Conservation (phyloP, 1,284 basidiomycete genomes). For the Heliocybe sulcata region DNA sequence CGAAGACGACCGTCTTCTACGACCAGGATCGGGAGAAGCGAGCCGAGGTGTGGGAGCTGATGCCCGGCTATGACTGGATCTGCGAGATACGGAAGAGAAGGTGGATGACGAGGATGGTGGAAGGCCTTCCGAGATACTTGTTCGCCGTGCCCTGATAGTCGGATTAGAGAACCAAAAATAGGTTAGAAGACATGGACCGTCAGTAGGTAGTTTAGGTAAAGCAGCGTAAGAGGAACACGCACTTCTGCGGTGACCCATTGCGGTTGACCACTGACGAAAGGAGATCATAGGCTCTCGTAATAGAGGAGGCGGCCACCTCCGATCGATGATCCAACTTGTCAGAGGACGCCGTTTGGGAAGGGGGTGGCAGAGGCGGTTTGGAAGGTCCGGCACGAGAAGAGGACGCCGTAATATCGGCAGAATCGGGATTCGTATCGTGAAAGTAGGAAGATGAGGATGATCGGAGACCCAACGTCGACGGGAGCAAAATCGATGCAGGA, state of each 20-base stretch:
- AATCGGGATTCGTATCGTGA: slow-evolving; percentile 11
- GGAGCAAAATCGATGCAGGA: slow-evolving; percentile 46
- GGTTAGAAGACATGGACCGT: background rate
- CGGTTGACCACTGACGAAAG: slow-evolving; percentile 6
- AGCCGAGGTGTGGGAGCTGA: background rate
- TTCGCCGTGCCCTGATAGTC: background rate
- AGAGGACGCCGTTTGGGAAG: slow-evolving; percentile 3
- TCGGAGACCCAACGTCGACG: slow-evolving; percentile 64
- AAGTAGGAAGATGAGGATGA: slow-evolving; percentile 30
- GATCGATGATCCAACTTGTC: slow-evolving; percentile 2
- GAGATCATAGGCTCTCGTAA: slow-evolving; percentile 5
- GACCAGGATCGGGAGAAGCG: background rate
- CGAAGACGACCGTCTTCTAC: slow-evolving; percentile 17
- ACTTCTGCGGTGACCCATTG: slow-evolving; percentile 4
- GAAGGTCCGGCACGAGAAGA: background rate
- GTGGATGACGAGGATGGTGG: slow-evolving; percentile 1
- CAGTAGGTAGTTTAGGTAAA: background rate
- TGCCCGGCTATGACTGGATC: background rate
- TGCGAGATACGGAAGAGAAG: background rate
- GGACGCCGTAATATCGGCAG: slow-evolving; percentile 2
- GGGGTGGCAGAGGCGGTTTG: background rate
- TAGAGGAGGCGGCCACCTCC: background rate
- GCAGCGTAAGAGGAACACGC: slow-evolving; percentile 8
- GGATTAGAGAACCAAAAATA: background rate
- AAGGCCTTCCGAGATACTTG: background rate